Conservation (phyloP, 495 filamentous ascomycete species). For the Penicillium samsonianum region DNA sequence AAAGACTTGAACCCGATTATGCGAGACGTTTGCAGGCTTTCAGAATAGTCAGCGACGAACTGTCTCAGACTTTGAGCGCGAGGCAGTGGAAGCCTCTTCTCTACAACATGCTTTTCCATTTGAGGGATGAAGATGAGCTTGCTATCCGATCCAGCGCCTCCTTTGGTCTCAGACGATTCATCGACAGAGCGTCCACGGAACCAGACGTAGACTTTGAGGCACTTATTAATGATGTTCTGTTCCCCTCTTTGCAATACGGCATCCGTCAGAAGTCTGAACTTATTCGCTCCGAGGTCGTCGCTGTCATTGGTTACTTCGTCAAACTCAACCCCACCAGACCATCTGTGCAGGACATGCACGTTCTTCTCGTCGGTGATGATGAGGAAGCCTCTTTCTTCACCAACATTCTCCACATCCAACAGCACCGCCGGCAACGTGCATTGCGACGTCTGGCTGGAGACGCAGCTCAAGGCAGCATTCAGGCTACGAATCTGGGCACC, state of each 20-base stretch:
- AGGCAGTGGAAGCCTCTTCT: slow-evolving; percentile 89
- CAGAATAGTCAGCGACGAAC: slow-evolving; percentile 62
- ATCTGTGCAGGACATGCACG: slow-evolving; percentile 71
- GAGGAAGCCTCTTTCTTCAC: slow-evolving; percentile 92
- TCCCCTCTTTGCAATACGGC: slow-evolving; percentile 76
- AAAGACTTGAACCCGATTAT: slow-evolving; percentile 80
- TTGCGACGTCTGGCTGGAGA: slow-evolving; percentile 71
- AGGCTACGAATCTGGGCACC: slow-evolving; percentile 74
- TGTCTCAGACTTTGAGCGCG: slow-evolving; percentile 56
- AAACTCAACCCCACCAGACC: slow-evolving; percentile 66
- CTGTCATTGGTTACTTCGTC: slow-evolving; percentile 75
- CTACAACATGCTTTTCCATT: slow-evolving; percentile 86
- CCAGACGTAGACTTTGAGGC: slow-evolving; percentile 41
- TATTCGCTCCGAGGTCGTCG: slow-evolving; percentile 77
- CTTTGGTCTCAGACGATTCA: slow-evolving; percentile 76
- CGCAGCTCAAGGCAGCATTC: slow-evolving; percentile 60
- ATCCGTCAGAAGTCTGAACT: slow-evolving; percentile 76
- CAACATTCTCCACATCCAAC: slow-evolving; percentile 88
- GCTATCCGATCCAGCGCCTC: slow-evolving; percentile 84
- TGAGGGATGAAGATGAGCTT: slow-evolving; percentile 84
- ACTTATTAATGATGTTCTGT: slow-evolving; percentile 61
- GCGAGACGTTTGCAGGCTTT: slow-evolving; percentile 78
- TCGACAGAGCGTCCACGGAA: slow-evolving; percentile 55
- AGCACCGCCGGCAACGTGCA: slow-evolving; percentile 82
- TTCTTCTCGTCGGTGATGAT: slow-evolving; percentile 72